Base-by-base conservation (phyloP, 208 protist genomes). In the Trypanosoma lewisi region DNA sequence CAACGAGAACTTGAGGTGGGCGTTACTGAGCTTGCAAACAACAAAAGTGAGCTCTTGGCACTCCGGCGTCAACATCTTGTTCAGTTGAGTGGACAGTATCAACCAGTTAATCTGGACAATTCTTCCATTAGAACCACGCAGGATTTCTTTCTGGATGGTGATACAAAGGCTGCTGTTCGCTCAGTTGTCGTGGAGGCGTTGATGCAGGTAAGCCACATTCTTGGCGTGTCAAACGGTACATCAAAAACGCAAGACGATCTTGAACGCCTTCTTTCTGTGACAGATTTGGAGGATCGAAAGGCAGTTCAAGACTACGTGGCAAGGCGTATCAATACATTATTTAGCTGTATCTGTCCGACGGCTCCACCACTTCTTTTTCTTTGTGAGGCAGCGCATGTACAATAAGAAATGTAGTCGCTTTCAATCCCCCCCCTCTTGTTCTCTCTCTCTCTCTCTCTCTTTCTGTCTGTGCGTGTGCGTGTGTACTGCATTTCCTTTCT, bases 261-360 rank as follows among this genome's bases (percentile, higher is more conserved):
- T 39, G 69, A 73, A 16, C 78, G 50, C 19, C 52, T 89, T 17
- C 55, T 77, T 34, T 36, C 42, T 28, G 52, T 83, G 27, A 57
- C 25, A 31, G 62, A 73, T 44, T 37, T 79, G 42, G 58, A 70
- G 58, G 80, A 90, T 31, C 64, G 78, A 17, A 70, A 77, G 39
- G 69, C 63, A 4, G 75, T 90, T 50, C 83, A 90, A 56, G 75
- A 87, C 54, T 86, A 78, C 39, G 77, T 91, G 17, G 80, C 75
- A 39, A 52, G 61, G 6, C 70, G 75, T 47, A 82, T 91, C 45
- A 86, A 85, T 19, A 63, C 71, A 19, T 62, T 91, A 19, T 85
- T 91, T 63, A 80, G 78, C 27, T 75, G 63, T 42, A 62, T 70
- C 37, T 79, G 73, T 27, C 80, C 81, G 2, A 91, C 81, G 8